Conservation (phyloP, 345 rosid genomes). For the Viola odorata region DNA sequence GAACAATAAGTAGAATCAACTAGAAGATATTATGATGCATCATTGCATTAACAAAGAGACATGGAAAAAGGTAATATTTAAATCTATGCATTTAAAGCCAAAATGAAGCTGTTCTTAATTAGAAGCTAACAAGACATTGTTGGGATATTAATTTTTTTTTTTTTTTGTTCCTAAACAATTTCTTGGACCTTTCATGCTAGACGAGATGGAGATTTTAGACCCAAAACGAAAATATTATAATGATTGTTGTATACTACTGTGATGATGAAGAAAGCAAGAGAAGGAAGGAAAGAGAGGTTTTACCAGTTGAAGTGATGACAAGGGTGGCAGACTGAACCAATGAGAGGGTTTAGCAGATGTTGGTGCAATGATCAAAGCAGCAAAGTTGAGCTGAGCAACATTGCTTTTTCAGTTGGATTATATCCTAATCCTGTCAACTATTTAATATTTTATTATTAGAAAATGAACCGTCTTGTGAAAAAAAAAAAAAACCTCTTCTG, state of each 20-base stretch:
- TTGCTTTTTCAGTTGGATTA: background rate
- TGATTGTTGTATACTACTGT: slow-evolving; percentile 18
- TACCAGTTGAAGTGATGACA: slow-evolving; percentile 2
- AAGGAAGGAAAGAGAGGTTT: slow-evolving; percentile 7
- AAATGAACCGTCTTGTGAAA: background rate
- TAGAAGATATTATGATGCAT: slow-evolving; percentile 27
- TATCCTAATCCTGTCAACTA: background rate
- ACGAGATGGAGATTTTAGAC: slow-evolving; percentile 6
- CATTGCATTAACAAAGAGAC: slow-evolving; percentile 20
- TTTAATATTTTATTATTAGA: background rate
- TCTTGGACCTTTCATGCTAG: slow-evolving; percentile 19
- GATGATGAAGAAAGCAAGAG: slow-evolving; percentile 26
- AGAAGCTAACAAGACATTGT: slow-evolving; percentile 13
- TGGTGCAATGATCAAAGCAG: slow-evolving; percentile 1
- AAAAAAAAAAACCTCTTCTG: too few relatives aligned
- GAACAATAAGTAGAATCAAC: slow-evolving; percentile 20
- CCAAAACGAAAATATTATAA: slow-evolving; percentile 5
- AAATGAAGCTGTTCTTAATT: slow-evolving; percentile 13
- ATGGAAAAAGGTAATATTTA: slow-evolving; percentile 25
- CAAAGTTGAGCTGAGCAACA: background rate
- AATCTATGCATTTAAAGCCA: slow-evolving; percentile 13
- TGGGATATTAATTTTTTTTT: too few relatives aligned
- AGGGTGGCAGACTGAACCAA: background rate
- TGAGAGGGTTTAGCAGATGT: background rate
- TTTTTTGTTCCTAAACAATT: background rate